Evolutionary conservation across 345 rosid species (phyloP).

Genomic region (Garcia nutans): DNA sequence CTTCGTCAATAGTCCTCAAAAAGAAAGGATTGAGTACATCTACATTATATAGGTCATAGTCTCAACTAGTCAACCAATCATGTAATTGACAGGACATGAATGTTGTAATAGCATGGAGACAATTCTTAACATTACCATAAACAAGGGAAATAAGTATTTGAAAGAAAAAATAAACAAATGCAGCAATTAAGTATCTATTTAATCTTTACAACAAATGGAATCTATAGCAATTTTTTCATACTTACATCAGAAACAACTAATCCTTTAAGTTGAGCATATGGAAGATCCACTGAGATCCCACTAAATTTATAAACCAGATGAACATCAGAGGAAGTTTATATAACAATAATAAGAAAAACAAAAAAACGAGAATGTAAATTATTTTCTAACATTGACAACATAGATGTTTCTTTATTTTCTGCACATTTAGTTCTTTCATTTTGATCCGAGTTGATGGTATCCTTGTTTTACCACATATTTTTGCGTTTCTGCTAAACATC

Average conservation of each 20-base stretch:
- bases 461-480: no score
- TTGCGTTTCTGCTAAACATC: no score
- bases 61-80: neutral
- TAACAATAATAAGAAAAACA: no score
- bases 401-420: no score
- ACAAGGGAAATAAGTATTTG: neutral
- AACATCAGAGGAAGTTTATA: no score
- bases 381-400: no score
- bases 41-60: slow-evolving; percentile 37
- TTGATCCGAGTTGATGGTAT: no score
- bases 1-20: slow-evolving; percentile 47
- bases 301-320: no score
- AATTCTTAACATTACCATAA: neutral
- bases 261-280: no score
- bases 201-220: neutral
- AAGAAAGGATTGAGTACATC: slow-evolving; percentile 47
- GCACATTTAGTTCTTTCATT: no score
- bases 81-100: neutral
- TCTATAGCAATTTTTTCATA: slow-evolving; percentile 8
- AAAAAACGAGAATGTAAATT: no score
- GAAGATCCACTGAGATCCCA: no score
- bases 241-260: slow-evolving; percentile 31
- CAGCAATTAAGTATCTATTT: neutral
- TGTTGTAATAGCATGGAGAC: neutral
- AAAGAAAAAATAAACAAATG: neutral